These are phyloP conservation scores for Thamnidium elegans DNA, from an alignment of 192 early-diverging fungal genomes.

Conservation along the genomic window DNA sequence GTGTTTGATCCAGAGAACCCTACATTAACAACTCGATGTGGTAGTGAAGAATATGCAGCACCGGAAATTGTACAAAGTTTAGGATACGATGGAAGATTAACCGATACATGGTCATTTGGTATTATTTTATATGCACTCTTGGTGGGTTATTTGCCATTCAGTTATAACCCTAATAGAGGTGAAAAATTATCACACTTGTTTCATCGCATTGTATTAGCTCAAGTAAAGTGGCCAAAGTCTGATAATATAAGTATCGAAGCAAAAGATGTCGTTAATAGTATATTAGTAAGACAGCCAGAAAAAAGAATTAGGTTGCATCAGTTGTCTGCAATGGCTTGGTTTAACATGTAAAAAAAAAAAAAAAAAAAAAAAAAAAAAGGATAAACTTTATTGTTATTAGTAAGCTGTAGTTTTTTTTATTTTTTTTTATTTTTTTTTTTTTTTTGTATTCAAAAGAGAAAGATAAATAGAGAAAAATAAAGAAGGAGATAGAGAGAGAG, in stretches of 20 bases:
- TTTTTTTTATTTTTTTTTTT: no score
- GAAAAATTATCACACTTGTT: slow-evolving; percentile 52
- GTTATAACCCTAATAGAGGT: slow-evolving; percentile 51
- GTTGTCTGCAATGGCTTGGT: slow-evolving; percentile 49
- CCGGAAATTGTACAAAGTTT: slow-evolving; percentile 66
- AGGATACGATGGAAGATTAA: slow-evolving; percentile 63
- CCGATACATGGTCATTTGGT: slow-evolving; percentile 81
- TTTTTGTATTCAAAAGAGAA: no score
- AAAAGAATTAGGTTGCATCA: slow-evolving; percentile 38
- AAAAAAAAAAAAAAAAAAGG: not conserved
- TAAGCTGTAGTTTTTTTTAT: no score
- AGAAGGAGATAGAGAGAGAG: no score
- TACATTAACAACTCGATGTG: slow-evolving; percentile 59
- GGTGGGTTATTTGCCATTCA: slow-evolving; percentile 73
- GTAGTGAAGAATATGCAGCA: slow-evolving; percentile 77
- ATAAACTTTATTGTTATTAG: not conserved
- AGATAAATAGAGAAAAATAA: no score
- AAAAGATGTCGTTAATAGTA: slow-evolving; percentile 48
- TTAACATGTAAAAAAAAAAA: slow-evolving; percentile 10
- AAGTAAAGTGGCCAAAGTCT: slow-evolving; percentile 55
- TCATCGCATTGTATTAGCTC: slow-evolving; percentile 58
- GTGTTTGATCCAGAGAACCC: slow-evolving; percentile 43
- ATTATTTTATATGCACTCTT: slow-evolving; percentile 74
- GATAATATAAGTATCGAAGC: slow-evolving; percentile 30
- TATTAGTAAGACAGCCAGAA: slow-evolving; percentile 46